Conservation (phyloP, 176 grass and related monocot species). For the Musa troglodytarum region DNA sequence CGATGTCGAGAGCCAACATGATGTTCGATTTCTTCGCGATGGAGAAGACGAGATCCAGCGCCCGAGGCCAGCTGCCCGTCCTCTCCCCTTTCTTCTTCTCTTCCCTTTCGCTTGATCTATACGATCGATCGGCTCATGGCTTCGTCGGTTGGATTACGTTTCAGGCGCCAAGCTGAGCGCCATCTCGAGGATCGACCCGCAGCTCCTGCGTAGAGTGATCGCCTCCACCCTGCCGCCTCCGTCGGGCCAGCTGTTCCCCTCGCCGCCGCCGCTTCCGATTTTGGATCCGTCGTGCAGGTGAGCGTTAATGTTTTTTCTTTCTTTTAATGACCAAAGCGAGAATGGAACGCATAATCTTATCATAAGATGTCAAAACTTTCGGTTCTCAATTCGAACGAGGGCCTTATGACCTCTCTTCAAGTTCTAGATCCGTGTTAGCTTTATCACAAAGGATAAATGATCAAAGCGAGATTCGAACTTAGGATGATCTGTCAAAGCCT, state of each 20-base stretch:
- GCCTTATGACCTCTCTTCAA: too few relatives aligned
- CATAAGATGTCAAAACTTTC: too few relatives aligned
- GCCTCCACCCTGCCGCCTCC: neutral
- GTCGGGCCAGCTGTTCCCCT: neutral
- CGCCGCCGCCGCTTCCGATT: neutral
- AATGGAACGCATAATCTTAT: too few relatives aligned
- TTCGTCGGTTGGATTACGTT: neutral
- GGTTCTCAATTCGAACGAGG: too few relatives aligned
- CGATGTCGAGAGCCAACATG: neutral
- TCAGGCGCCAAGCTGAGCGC: neutral
- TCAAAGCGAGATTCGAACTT: too few relatives aligned
- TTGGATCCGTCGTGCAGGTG: neutral
- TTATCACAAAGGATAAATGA: too few relatives aligned
- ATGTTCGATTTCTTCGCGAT: constrained; percentile 14
- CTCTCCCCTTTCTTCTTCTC: neutral
- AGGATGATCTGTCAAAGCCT: too few relatives aligned
- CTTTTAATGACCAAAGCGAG: too few relatives aligned
- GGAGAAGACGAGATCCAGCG: neutral
- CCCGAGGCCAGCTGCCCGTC: neutral
- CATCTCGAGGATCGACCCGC: constrained; percentile 4
- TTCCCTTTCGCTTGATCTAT: neutral
- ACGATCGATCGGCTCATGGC: too few relatives aligned
- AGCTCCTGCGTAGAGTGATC: neutral
- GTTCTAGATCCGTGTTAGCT: too few relatives aligned
- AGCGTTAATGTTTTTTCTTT: neutral